These are phyloP conservation scores for Fusarium paranaense DNA, from an alignment of 2,329 filamentous ascomycete species.

Conservation along the genomic window DNA sequence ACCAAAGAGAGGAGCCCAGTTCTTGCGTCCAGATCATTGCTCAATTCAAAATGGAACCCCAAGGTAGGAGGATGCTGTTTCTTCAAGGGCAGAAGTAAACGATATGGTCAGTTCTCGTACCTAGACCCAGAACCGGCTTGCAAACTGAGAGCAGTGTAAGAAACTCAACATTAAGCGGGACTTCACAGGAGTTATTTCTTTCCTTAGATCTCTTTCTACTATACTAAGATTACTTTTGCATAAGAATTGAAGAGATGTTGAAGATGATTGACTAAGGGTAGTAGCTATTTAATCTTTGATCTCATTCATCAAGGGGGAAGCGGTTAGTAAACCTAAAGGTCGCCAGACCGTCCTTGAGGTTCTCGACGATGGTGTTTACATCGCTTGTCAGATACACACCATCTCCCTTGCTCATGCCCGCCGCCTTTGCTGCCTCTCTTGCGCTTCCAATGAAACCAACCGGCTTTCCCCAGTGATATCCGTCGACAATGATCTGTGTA, in stretches of 20 bases:
- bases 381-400: constrained; percentile 56
- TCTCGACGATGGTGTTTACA: constrained; percentile 53
- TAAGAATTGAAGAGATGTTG: background rate
- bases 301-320: constrained; percentile 66
- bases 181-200: background rate
- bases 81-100: background rate
- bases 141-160: background rate
- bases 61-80: background rate
- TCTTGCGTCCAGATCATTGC: background rate
- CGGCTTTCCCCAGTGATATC: constrained; percentile 78
- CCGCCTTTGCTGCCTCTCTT: constrained; percentile 51
- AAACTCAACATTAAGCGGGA: background rate
- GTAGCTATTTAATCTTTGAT: background rate
- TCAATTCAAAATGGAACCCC: background rate
- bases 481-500: constrained; percentile 70
- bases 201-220: background rate
- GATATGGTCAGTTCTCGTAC: background rate
- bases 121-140: background rate
- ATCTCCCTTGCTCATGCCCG: constrained; percentile 56
- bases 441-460: constrained; percentile 68
- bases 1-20: background rate
- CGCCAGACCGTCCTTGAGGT: constrained; percentile 68
- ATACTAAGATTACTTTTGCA: background rate
- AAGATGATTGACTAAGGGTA: background rate
- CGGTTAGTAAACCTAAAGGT: constrained; percentile 75